Evolutionary conservation across 139 green algal species (phyloP).

Genomic region (Trebouxia sp.): DNA sequence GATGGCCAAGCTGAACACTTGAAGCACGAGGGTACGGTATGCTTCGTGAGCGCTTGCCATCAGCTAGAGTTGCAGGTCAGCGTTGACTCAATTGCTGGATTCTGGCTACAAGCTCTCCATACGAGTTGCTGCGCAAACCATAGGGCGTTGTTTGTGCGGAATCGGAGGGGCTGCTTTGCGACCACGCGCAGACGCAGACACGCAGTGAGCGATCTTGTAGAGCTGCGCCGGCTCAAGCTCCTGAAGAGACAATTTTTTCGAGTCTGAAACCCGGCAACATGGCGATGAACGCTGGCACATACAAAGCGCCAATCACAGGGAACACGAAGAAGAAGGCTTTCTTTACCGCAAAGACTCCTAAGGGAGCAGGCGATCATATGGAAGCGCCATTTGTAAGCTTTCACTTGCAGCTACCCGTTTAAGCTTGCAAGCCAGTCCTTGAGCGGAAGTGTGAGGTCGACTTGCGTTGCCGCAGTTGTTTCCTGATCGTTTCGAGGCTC

Average conservation of each 20-base stretch:
- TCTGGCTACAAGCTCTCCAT: too few species aligned
- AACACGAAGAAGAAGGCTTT: conserved; percentile 19
- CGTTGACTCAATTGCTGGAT: conserved; percentile 5
- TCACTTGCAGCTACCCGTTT: neutral
- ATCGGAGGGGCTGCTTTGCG: too few species aligned
- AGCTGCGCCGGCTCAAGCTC: too few species aligned
- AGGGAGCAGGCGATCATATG: neutral
- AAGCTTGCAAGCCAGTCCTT: neutral
- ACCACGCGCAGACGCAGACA: too few species aligned
- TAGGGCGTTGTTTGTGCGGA: too few species aligned
- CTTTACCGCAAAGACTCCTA: conserved; percentile 29
- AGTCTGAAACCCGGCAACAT: neutral
- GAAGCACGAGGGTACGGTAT: too few species aligned
- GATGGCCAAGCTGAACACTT: too few species aligned
- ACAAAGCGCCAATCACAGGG: neutral
- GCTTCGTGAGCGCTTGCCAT: too few species aligned
- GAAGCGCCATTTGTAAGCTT: neutral
- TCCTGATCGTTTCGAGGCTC: conserved; percentile 24
- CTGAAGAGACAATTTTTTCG: too few species aligned
- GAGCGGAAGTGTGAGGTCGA: neutral
- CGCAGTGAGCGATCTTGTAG: too few species aligned
- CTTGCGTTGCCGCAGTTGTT: neutral
- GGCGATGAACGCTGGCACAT: conserved; percentile 15
- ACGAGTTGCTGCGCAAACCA: too few species aligned
- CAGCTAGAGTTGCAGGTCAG: neutral